Conservation (phyloP, 2,329 filamentous ascomycete species). For the Pseudopithomyces maydicus region DNA sequence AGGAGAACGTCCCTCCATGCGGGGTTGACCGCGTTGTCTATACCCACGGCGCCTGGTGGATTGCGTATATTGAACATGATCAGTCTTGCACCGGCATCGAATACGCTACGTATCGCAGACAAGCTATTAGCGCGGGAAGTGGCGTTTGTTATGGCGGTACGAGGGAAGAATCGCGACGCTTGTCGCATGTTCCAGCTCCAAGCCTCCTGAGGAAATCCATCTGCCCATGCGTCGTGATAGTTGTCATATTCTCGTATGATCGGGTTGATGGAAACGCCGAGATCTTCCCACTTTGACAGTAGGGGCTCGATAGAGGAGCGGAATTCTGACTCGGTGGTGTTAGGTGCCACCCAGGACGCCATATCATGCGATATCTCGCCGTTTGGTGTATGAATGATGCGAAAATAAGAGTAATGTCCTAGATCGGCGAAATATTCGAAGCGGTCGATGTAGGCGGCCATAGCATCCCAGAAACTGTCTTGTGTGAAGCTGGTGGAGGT, state of each 20-base stretch:
- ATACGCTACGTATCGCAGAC: slow-evolving; percentile 14
- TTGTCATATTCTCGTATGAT: slow-evolving; percentile 21
- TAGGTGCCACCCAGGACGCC: slow-evolving; percentile 10
- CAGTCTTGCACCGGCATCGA: slow-evolving; percentile 25
- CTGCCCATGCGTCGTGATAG: slow-evolving; percentile 20
- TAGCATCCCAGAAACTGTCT: slow-evolving; percentile 19
- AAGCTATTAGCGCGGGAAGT: slow-evolving; percentile 26
- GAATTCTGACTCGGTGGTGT: slow-evolving; percentile 8
- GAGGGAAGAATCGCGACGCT: slow-evolving; percentile 32
- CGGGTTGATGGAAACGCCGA: slow-evolving; percentile 20
- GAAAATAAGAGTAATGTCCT: slow-evolving; percentile 13
- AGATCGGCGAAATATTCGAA: slow-evolving; percentile 10
- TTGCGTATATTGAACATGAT: slow-evolving; percentile 15
- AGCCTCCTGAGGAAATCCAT: slow-evolving; percentile 18
- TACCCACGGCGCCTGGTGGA: slow-evolving; percentile 4
- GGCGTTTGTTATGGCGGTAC: slow-evolving; percentile 20
- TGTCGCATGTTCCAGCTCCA: slow-evolving; percentile 27
- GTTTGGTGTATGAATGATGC: slow-evolving; percentile 6
- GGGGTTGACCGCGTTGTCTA: slow-evolving; percentile 16
- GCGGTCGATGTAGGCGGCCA: slow-evolving; percentile 5
- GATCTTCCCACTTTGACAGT: slow-evolving; percentile 5
- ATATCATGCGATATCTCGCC: slow-evolving; percentile 12
- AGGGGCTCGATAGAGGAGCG: slow-evolving; percentile 7
- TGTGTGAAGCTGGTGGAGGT: neutral
- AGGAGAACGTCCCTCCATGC: slow-evolving; percentile 12